Percentiles rank a stretch among this genome's conserved stretches.
These are phyloP conservation scores for Volvox africanus DNA, from an alignment of 139 green algal genomes.

Conservation along the genomic window DNA sequence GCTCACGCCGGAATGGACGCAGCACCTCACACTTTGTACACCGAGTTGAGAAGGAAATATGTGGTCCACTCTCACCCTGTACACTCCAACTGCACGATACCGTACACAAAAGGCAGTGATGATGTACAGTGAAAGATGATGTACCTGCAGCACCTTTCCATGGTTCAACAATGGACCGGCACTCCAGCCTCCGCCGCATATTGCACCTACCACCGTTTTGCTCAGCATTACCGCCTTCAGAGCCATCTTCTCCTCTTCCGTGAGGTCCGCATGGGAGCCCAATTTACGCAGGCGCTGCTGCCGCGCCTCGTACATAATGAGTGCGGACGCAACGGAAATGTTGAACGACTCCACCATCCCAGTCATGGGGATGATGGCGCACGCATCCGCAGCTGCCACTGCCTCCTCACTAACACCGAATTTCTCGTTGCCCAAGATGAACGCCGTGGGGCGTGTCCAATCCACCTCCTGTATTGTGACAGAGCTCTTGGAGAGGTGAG, in stretches of 20 bases:
- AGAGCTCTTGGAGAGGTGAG: constrained; percentile 50
- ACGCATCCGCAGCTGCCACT: constrained; percentile 71
- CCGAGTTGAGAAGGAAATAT: too few species aligned
- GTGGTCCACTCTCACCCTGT: too few species aligned
- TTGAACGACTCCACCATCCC: constrained; percentile 91
- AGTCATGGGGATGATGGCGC: constrained; percentile 78
- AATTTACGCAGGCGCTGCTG: constrained; percentile 52
- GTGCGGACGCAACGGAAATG: constrained; percentile 76
- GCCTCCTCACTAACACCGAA: constrained; percentile 73
- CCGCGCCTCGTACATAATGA: constrained; percentile 77
- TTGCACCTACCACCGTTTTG: constrained; percentile 57
- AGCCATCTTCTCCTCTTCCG: constrained; percentile 44
- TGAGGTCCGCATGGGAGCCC: constrained; percentile 64
- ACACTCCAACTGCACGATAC: too few species aligned
- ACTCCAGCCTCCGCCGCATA: too few species aligned
- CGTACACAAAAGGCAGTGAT: too few species aligned
- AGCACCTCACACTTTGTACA: too few species aligned
- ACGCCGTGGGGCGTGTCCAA: constrained; percentile 81
- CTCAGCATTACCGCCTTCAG: constrained; percentile 66
- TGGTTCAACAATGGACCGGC: too few species aligned
- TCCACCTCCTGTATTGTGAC: constrained; percentile 74
- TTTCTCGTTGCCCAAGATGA: constrained; percentile 89
- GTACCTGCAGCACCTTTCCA: too few species aligned
- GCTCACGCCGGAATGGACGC: too few species aligned
- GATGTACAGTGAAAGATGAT: too few species aligned